Evolutionary conservation across 192 early-diverging fungal species (phyloP).

Genomic region (Obelidium mucronatum): DNA sequence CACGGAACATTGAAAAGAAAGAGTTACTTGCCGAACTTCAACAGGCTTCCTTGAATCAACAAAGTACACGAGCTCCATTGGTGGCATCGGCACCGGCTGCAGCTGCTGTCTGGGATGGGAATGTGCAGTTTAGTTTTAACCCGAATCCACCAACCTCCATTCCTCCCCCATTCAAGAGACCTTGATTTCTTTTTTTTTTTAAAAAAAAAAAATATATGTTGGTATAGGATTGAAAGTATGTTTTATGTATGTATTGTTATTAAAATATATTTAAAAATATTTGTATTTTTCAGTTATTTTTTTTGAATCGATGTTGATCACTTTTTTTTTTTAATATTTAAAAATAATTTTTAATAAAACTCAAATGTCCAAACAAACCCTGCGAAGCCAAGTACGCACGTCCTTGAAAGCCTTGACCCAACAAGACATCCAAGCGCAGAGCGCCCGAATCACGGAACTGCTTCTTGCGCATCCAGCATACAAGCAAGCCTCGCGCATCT

Average conservation of each 20-base stretch:
- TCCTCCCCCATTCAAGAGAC: slow-evolving; percentile 21
- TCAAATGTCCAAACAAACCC: no score
- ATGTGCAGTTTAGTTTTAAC: slow-evolving; percentile 9
- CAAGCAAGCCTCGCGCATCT: slow-evolving; percentile 8
- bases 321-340: no score
- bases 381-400: neutral
- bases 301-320: no score
- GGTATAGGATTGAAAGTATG: no score
- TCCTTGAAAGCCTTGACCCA: neutral
- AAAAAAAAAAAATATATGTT: no score
- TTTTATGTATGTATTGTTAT: no score
- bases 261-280: no score
- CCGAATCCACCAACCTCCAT: slow-evolving; percentile 11
- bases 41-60: neutral
- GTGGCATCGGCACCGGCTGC: neutral
- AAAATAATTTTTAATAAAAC: no score
- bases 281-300: no score
- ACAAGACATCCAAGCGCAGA: neutral
- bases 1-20: slow-evolving; percentile 24
- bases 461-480: slow-evolving; percentile 3
- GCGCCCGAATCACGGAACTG: neutral
- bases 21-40: slow-evolving; percentile 18
- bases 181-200: neutral
- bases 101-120: slow-evolving; percentile 25
- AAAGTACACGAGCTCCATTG: neutral